Conservation (phyloP, 2,329 filamentous ascomycete species). For the Xylariaceae sp. region DNA sequence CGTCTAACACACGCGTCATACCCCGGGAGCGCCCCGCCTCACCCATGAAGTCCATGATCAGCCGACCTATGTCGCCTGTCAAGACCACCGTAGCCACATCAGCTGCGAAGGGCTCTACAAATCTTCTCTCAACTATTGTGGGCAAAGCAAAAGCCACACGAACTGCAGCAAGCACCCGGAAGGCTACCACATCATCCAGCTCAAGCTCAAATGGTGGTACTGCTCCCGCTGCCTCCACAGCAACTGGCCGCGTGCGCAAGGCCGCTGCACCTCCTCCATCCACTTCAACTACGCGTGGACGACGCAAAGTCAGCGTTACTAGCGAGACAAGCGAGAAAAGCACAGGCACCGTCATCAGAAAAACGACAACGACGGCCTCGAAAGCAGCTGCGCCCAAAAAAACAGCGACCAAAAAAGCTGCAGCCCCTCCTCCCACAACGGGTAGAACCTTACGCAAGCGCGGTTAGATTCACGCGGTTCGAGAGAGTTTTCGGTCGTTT, state of each 20-base stretch:
- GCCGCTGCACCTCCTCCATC: slow-evolving; percentile 37
- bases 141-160: slow-evolving; percentile 57
- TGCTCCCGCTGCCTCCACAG: slow-evolving; percentile 22
- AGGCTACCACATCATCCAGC: slow-evolving; percentile 42
- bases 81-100: slow-evolving; percentile 35
- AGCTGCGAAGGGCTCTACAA: slow-evolving; percentile 30
- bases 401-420: slow-evolving; percentile 40
- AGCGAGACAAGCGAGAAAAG: slow-evolving; percentile 64
- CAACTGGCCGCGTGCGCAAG: slow-evolving; percentile 31
- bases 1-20: slow-evolving; percentile 70
- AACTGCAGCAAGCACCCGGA: slow-evolving; percentile 41
- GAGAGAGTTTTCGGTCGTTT: too few species aligned
- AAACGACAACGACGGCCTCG: slow-evolving; percentile 35
- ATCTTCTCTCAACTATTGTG: slow-evolving; percentile 53
- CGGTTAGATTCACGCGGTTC: slow-evolving; percentile 27
- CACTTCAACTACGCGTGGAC: slow-evolving; percentile 42
- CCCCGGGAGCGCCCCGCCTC: slow-evolving; percentile 47
- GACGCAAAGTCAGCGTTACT: slow-evolving; percentile 52
- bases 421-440: slow-evolving; percentile 39
- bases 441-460: slow-evolving; percentile 54
- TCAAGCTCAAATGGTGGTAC: slow-evolving; percentile 35
- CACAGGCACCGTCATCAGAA: slow-evolving; percentile 61
- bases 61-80: slow-evolving; percentile 31
- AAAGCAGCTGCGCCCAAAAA: slow-evolving; percentile 44
- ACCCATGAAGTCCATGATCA: slow-evolving; percentile 53